A percentile compares a stretch with the other conserved stretches of the same genome.
These are phyloP conservation scores for Phialophora tarda DNA, from an alignment of 2,329 filamentous ascomycete genomes.

Conservation along the genomic window DNA sequence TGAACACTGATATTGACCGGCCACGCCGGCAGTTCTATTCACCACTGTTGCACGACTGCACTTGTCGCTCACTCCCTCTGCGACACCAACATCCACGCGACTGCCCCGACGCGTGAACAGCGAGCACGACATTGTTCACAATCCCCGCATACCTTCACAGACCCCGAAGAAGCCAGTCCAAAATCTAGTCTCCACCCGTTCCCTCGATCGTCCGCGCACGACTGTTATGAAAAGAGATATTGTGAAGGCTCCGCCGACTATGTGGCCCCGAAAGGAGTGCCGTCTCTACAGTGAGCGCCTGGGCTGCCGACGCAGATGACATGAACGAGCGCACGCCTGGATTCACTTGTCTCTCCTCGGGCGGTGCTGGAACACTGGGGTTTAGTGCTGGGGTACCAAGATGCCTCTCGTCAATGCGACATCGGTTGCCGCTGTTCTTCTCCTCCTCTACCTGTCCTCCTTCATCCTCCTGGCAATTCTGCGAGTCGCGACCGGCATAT, in stretches of 20 bases:
- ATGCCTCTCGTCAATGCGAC: conserved; percentile 66
- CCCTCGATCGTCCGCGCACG: not conserved
- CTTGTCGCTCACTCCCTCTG: not conserved
- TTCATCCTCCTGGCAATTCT: conserved; percentile 93
- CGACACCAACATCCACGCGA: not conserved
- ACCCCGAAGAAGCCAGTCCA: not conserved
- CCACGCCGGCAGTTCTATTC: conserved; percentile 17
- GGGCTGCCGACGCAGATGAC: conserved; percentile 16
- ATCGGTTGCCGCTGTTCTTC: conserved; percentile 83
- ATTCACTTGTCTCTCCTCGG: conserved; percentile 5
- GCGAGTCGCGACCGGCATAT: conserved; percentile 89
- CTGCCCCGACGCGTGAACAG: not conserved
- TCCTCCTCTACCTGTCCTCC: conserved; percentile 86
- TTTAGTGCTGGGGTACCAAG: conserved; percentile 5
- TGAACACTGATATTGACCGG: conserved; percentile 19
- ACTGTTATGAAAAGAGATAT: conserved; percentile 14
- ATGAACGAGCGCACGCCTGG: conserved; percentile 7
- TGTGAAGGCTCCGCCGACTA: conserved; percentile 16
- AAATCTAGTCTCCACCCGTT: not conserved
- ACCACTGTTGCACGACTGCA: conserved; percentile 10
- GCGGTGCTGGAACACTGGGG: conserved; percentile 8
- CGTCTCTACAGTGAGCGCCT: conserved; percentile 10
- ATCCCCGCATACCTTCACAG: conserved; percentile 1
- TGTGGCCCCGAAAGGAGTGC: conserved; percentile 17
- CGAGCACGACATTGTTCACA: conserved; percentile 1